Evolutionary conservation across 495 filamentous ascomycete genomes (phyloP), one percentile per base, ranked within the genome.

Genomic region (Tuber magnatum): DNA sequence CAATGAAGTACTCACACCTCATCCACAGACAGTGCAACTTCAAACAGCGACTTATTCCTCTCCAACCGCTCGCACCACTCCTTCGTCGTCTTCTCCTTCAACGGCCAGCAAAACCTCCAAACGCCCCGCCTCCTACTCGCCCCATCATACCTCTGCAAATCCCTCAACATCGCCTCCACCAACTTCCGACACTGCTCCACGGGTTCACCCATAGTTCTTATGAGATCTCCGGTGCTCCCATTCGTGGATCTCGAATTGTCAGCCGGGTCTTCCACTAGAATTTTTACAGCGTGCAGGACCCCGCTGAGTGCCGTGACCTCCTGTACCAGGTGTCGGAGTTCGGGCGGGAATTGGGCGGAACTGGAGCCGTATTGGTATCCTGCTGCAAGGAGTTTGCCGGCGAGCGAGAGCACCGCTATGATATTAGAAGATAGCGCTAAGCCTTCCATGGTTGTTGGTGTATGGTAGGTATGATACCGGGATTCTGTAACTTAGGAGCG

Each of bases 21-120:
- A 70, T 76, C 75, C 16, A 42, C n/a, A 35, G 56, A 46, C 24
- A 76, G 35, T 0, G 75, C 75, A 38, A 76, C 22, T 24, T 76
- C 71, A 74, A 76, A 74, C 68, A 74, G 18, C 35, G 72, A 76
- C 43, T 76, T 76, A 44, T 74, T 14, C 43, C 75, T 43, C 32
- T 74, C 75, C 38, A 76, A 48, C 12, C 65, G 72, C 22, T 70
- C 44, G 10, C 73, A 65, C n/a, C 70, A 20, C 28, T 65, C 68
- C 28, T 42, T 46, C 38, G 61, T 76, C 4, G 32, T 46, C 38
- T 74, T 74, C n/a, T 61, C 72, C 46, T 65, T 76, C 22, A 74
- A 71, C 3, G 44, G 43, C n/a, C 75, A 77, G 9, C 68, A 71
- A 20, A 75, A 40, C 14, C 69, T 68, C 28, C 71, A 68, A n/a